A percentile compares a stretch with the other conserved stretches of the same genome.
phyloP scores from a whole-genome alignment of 208 protist genomes.

The Crithidia thermophila region DNA sequence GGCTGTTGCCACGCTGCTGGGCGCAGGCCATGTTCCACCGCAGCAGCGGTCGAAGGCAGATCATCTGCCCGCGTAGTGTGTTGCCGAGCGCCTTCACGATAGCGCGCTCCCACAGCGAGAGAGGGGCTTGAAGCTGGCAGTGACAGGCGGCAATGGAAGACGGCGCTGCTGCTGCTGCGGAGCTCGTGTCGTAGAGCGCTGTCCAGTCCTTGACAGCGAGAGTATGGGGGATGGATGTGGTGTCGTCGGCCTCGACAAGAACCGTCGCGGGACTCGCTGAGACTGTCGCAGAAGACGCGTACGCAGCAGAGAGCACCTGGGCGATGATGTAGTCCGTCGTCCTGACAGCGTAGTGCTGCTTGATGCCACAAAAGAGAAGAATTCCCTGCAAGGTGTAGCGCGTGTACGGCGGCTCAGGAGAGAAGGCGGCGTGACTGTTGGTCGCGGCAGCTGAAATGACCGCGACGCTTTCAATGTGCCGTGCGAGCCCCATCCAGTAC shows the following conservation, averaged over 20 bases:
- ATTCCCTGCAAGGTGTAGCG: conserved; percentile 21
- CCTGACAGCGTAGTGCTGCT: conserved; percentile 44
- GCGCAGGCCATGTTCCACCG: conserved; percentile 44
- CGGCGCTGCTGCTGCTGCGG: background rate
- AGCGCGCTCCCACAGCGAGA: conserved; percentile 4
- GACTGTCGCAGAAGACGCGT: conserved; percentile 1
- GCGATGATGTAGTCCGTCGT: conserved; percentile 34
- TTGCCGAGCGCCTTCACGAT: conserved; percentile 22
- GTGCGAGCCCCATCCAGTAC: conserved; percentile 25
- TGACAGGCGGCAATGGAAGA: background rate
- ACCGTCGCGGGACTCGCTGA: background rate
- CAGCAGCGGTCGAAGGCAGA: conserved; percentile 39
- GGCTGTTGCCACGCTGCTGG: conserved; percentile 52
- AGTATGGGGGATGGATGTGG: conserved; percentile 1
- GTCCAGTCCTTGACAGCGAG: conserved; percentile 22
- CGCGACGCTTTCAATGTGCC: conserved; percentile 15
- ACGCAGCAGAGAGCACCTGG: conserved; percentile 28
- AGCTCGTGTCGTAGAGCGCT: too few species aligned
- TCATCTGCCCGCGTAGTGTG: conserved; percentile 50
- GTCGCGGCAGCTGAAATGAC: background rate
- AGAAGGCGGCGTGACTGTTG: background rate
- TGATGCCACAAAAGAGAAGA: conserved; percentile 54
- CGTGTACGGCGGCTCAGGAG: background rate
- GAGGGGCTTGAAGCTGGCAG: conserved; percentile 15
- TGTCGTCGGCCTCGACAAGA: background rate